Conservation (phyloP, 1,284 basidiomycete genomes). For the Boletellus sp. region DNA sequence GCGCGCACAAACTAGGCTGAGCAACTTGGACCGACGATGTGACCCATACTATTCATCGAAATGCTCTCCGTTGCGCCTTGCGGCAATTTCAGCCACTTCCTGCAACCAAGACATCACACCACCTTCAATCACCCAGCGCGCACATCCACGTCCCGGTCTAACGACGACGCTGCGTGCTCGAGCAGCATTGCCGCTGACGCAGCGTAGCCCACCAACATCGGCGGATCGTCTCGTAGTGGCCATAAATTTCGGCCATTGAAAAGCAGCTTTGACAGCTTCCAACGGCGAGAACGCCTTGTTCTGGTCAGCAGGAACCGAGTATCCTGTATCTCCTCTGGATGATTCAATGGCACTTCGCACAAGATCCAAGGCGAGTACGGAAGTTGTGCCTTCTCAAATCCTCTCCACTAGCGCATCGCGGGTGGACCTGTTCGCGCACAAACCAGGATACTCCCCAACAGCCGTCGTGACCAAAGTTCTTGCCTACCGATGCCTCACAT, state of each 20-base stretch:
- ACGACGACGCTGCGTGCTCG: conserved; percentile 64
- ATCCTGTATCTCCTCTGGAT: too few relatives aligned
- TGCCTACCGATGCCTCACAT: conserved; percentile 61
- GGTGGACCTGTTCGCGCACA: conserved; percentile 39
- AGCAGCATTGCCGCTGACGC: conserved; percentile 53
- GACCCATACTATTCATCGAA: background rate
- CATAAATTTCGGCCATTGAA: conserved; percentile 28
- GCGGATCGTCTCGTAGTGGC: conserved; percentile 10
- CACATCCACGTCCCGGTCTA: conserved; percentile 40
- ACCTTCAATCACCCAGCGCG: conserved; percentile 59
- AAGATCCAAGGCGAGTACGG: conserved; percentile 67
- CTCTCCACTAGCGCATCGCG: conserved; percentile 71
- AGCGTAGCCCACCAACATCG: conserved; percentile 51
- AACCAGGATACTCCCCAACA: background rate
- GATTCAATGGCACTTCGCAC: conserved; percentile 48
- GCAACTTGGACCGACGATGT: too few relatives aligned
- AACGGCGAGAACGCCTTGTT: conserved; percentile 29
- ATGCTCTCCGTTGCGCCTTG: conserved; percentile 30
- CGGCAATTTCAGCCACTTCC: conserved; percentile 38
- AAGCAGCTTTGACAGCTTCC: conserved; percentile 33
- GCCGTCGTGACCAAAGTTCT: conserved; percentile 21
- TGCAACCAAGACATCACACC: conserved; percentile 40
- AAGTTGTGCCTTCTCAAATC: conserved; percentile 80
- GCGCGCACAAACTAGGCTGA: too few relatives aligned
- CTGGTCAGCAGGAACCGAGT: conserved; percentile 40